These are phyloP conservation scores for Triticum urartu DNA, from an alignment of 176 grass and related monocot species.

Conservation along the genomic window DNA sequence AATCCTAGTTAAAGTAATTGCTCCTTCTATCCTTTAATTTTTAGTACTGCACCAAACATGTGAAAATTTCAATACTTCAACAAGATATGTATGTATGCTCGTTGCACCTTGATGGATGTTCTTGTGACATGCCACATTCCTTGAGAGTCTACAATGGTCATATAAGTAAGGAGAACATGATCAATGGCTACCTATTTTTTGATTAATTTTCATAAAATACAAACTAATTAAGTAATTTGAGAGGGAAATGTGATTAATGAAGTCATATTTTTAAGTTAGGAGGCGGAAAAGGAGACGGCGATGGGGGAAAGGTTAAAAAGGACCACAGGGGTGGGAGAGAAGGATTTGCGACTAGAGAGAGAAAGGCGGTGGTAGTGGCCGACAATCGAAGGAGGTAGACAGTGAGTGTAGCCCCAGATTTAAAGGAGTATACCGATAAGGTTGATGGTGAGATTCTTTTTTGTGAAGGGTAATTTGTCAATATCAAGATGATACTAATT, in stretches of 20 bases:
- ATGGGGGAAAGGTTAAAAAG: neutral
- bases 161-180: neutral
- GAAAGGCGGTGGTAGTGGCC: neutral
- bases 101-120: neutral
- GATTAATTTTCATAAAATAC: neutral
- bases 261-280: neutral
- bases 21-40: neutral
- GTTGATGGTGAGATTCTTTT: neutral
- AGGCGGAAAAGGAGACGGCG: neutral
- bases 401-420: neutral
- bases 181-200: neutral
- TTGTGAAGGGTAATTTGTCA: neutral
- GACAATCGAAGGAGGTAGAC: neutral
- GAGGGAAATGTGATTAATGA: neutral
- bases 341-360: neutral
- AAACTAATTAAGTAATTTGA: too few species aligned
- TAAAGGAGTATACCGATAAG: neutral
- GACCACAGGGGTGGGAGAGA: neutral
- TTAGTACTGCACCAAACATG: neutral
- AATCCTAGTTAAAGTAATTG: neutral
- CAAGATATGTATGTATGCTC: neutral
- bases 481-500: neutral
- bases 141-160: neutral
- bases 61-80: neutral
- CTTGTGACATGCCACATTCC: neutral